Evolutionary conservation across 2,329 filamentous ascomycete genomes (phyloP).

Genomic region (Plectosphaerella cucumerina): DNA sequence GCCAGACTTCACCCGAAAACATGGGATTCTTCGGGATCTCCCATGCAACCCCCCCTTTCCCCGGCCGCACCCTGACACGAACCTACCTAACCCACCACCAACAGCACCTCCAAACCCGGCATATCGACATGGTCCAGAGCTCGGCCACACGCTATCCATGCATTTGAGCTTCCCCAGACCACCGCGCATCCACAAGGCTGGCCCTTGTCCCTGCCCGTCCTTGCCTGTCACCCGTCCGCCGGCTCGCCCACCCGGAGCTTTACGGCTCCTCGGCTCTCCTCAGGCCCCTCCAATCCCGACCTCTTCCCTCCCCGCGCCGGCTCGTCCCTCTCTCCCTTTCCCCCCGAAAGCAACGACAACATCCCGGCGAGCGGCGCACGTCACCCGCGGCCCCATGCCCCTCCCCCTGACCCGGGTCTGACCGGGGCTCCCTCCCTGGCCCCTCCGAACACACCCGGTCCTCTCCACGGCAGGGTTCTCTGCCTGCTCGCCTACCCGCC

Average conservation of each 20-base stretch:
- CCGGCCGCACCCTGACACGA: background rate
- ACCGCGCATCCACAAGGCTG: constrained; percentile 2
- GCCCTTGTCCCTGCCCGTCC: background rate
- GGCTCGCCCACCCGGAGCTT: constrained; percentile 12
- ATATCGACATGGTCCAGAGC: too few relatives aligned
- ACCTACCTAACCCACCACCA: background rate
- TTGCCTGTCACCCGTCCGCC: background rate
- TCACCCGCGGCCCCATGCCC: background rate
- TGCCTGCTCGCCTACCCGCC: background rate
- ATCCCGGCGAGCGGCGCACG: background rate
- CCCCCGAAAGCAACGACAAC: background rate
- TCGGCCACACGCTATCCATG: background rate
- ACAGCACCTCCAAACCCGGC: background rate
- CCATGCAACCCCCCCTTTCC: background rate
- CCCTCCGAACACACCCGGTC: background rate
- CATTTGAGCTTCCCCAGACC: background rate
- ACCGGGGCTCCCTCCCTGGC: background rate
- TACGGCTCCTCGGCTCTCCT: constrained; percentile 12
- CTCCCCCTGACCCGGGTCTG: background rate
- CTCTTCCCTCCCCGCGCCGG: background rate
- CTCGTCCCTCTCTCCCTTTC: background rate
- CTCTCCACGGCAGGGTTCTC: background rate
- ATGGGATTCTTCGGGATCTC: constrained; percentile 6
- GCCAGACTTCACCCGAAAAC: background rate
- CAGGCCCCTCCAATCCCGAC: constrained; percentile 12